Conservation (phyloP, 176 grass and related monocot genomes). For the Carex myosuroides region DNA sequence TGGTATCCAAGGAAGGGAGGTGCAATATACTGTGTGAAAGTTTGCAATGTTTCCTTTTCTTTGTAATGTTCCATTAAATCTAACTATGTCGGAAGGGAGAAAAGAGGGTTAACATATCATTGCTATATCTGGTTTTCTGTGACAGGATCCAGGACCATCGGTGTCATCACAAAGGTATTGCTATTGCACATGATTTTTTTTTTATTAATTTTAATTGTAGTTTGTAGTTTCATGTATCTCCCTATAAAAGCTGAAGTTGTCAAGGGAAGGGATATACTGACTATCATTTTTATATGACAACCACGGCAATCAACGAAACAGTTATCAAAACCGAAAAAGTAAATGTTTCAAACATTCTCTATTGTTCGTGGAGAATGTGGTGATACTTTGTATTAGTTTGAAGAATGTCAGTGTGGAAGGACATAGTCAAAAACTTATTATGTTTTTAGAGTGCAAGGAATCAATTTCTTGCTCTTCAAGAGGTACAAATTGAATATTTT, state of each 20-base stretch:
- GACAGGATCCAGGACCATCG: slow-evolving; percentile 79
- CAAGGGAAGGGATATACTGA: not conserved
- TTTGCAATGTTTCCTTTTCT: slow-evolving; percentile 6
- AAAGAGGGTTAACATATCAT: not conserved
- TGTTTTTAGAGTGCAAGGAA: not conserved
- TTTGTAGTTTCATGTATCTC: not conserved
- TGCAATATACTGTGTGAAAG: not conserved
- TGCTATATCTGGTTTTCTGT: slow-evolving; percentile 20
- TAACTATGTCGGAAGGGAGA: not conserved
- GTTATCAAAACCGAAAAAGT: not conserved
- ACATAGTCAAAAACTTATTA: not conserved
- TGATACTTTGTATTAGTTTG: not conserved
- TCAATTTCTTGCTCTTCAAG: not conserved
- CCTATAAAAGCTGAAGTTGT: not conserved
- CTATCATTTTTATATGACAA: not conserved
- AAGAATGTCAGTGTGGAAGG: not conserved
- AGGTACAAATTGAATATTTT: not conserved
- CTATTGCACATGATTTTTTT: not conserved
- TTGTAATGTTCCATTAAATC: not conserved
- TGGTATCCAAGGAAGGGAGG: not conserved
- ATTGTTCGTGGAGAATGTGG: not conserved
- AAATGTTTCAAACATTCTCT: not conserved
- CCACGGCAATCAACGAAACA: not conserved
- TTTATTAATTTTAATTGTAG: not conserved
- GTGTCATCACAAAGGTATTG: slow-evolving; percentile 94